These are phyloP conservation scores for Rhizopus microsporus DNA, from an alignment of 371 early-diverging fungal species.

Conservation along the genomic window DNA sequence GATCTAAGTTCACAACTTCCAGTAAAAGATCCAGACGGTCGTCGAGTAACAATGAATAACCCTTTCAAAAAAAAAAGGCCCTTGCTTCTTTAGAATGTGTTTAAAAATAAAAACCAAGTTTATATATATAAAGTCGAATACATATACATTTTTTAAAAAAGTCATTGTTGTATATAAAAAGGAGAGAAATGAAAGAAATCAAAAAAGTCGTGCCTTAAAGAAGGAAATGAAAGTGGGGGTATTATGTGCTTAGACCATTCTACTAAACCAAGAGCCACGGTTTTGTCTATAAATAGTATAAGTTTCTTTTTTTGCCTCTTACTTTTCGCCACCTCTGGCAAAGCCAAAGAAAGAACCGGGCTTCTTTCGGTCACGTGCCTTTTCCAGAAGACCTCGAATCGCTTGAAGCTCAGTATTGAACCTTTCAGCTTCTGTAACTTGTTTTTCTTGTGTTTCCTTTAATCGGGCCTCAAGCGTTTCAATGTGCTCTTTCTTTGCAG, in stretches of 20 bases:
- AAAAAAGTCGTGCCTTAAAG: background rate
- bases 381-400: slow-evolving; percentile 74
- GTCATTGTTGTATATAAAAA: no score
- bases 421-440: slow-evolving; percentile 74
- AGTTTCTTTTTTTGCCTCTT: no score
- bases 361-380: slow-evolving; percentile 63
- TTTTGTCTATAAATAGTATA: background rate
- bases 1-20: slow-evolving; percentile 1
- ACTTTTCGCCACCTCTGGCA: slow-evolving; percentile 46
- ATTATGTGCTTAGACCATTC: background rate
- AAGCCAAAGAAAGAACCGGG: slow-evolving; percentile 62
- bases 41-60: background rate
- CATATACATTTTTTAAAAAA: no score
- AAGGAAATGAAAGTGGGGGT: background rate
- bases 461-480: slow-evolving; percentile 80
- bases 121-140: no score
- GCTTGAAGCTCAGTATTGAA: slow-evolving; percentile 78
- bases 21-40: background rate
- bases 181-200: background rate
- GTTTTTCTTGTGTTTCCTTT: slow-evolving; percentile 74
- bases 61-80: background rate
- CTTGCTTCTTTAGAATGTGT: background rate
- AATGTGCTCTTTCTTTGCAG: slow-evolving; percentile 91
- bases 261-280: background rate
- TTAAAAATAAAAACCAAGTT: no score